These are phyloP conservation scores for Ascoidea tarda DNA, from an alignment of 805 yeast species.

Conservation along the genomic window DNA sequence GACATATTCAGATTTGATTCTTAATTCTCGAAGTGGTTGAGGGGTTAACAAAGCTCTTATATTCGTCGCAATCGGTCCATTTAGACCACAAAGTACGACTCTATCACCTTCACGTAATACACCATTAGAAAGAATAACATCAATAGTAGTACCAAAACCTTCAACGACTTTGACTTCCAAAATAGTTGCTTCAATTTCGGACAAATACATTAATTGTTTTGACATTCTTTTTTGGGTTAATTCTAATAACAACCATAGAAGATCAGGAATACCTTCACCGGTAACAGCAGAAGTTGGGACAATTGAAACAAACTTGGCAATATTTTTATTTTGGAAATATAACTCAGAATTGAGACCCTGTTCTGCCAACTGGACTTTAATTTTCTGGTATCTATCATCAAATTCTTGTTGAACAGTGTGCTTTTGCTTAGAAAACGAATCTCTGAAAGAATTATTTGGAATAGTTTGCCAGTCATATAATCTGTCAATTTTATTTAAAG, in stretches of 20 bases:
- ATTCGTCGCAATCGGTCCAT: conserved; percentile 95
- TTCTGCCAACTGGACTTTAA: conserved; percentile 86
- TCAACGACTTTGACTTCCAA: conserved; percentile 96
- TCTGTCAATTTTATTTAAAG: conserved; percentile 95
- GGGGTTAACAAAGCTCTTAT: conserved; percentile 95
- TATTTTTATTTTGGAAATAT: conserved; percentile 87
- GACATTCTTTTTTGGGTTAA: conserved; percentile 98
- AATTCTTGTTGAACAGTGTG: conserved; percentile 86
- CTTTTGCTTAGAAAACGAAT: conserved; percentile 71
- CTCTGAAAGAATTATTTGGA: conserved; percentile 94
- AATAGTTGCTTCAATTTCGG: conserved; percentile 90
- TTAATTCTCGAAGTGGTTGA: conserved; percentile 91
- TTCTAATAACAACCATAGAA: conserved; percentile 88
- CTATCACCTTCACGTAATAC: conserved; percentile 89
- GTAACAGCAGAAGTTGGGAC: conserved; percentile 98
- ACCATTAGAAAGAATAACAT: conserved; percentile 96
- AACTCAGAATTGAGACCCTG: conserved; percentile 97
- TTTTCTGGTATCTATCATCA: conserved; percentile 70
- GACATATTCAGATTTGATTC: conserved; percentile 91
- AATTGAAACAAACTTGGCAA: conserved; percentile 86
- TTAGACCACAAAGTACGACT: conserved; percentile 91
- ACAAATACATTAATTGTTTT: conserved; percentile 90
- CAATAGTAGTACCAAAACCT: conserved; percentile 98
- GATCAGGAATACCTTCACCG: conserved; percentile 99
- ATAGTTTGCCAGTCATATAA: conserved; percentile 84